Percentiles rank a stretch among this genome's conserved stretches.
phyloP scores from a whole-genome alignment of 345 rosid species.

The Geranium rotundifolium region DNA sequence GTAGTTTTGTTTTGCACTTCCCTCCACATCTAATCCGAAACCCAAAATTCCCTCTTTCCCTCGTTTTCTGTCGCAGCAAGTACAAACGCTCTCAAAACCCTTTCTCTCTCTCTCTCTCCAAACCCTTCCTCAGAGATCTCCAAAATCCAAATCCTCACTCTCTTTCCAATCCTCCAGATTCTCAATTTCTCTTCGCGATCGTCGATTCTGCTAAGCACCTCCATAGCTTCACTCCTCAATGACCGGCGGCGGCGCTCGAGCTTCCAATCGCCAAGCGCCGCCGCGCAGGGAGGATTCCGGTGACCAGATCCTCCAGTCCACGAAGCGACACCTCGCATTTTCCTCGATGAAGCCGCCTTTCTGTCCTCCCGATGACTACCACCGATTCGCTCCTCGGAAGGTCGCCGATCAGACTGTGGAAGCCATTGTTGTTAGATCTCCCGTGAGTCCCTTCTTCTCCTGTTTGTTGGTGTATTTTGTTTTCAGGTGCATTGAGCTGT shows the following conservation, averaged over 20 bases:
- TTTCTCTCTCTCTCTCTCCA: constrained; percentile 15
- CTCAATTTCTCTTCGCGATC: neutral
- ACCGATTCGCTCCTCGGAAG: constrained; percentile 29
- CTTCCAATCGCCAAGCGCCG: constrained; percentile 27
- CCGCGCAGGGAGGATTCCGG: constrained; percentile 22
- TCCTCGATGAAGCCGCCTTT: constrained; percentile 71
- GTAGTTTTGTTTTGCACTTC: too few relatives aligned
- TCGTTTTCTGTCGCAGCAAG: constrained; percentile 17
- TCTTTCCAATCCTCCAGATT: neutral
- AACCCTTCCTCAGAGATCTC: neutral
- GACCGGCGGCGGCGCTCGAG: constrained; percentile 47
- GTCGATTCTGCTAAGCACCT: neutral
- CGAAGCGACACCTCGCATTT: constrained; percentile 63
- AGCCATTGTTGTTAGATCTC: constrained; percentile 57
- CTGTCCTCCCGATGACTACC: constrained; percentile 51
- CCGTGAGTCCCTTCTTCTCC: constrained; percentile 35
- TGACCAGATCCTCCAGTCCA: constrained; percentile 52
- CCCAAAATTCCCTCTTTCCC: constrained; percentile 61
- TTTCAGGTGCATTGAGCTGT: neutral
- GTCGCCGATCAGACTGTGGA: constrained; percentile 48
- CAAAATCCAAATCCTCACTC: neutral
- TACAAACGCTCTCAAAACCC: constrained; percentile 6
- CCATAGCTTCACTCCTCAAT: constrained; percentile 4
- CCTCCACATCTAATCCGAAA: constrained; percentile 66
- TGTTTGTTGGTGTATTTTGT: neutral